Evolutionary conservation across 2,329 filamentous ascomycete species (phyloP), one percentile per base, ranked within the genome.

Genomic region (Arthrocladium fulminans): DNA sequence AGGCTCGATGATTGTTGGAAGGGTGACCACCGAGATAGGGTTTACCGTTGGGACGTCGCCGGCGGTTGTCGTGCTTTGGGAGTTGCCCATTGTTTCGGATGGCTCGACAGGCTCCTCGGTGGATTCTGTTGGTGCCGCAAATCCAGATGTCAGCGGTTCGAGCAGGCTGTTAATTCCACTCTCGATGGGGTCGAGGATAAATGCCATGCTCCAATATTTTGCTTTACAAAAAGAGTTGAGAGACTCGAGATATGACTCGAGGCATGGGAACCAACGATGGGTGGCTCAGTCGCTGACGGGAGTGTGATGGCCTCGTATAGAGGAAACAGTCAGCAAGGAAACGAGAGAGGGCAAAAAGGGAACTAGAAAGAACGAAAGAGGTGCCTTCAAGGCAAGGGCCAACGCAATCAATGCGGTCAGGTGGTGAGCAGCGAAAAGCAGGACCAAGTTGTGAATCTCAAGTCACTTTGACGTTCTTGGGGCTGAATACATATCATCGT

Each of bases 151-250:
- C 2, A 47, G 19, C 5, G 44, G 44, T 8, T 29, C 23, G n/a
- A 47, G 32, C 5, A 47, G 32, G 20, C 20, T 39, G 23, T 39
- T 19, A 7, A 47, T 47, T 2, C 44, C 44, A 20, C 32, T 38
- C 39, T 27, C 32, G 17, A 47, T 47, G 8, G 44, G 32, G 17
- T 47, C 32, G 19, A 47, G 15, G n/a, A 47, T 15, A 17, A 17
- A 25, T n/a, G 39, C 6, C 39, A 42, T 42, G 3, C 13, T 25
- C 13, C 12, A 10, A 5, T 35, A 7, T n/a, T n/a, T n/a, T n/a
- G n/a, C n/a, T n/a, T n/a, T n/a, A n/a, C n/a, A n/a, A n/a, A n/a
- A n/a, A n/a, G n/a, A n/a, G n/a, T n/a, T n/a, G n/a, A n/a, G n/a
- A n/a, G n/a, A n/a, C n/a, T n/a, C n/a, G n/a, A n/a, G n/a, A n/a